Percentiles rank a stretch among this genome's conserved stretches.
These are phyloP conservation scores for Capronia epimyces DNA, from an alignment of 2,329 filamentous ascomycete species.

Conservation along the genomic window DNA sequence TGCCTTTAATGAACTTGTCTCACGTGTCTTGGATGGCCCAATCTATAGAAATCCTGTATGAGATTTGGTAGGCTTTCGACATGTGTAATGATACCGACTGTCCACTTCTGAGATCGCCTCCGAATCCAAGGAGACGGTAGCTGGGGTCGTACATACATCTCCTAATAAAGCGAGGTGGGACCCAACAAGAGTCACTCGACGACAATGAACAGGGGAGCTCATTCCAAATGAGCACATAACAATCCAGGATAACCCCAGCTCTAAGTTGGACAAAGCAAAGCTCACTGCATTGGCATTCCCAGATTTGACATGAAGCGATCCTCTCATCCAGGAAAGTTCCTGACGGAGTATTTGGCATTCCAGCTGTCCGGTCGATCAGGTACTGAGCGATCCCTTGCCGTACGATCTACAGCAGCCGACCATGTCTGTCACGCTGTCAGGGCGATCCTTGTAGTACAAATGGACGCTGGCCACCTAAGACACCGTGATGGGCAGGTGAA, in stretches of 20 bases:
- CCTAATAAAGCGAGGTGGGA: no score
- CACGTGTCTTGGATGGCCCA: no score
- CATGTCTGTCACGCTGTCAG: not conserved
- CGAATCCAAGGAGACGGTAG: no score
- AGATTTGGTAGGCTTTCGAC: no score
- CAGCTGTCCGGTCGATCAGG: slow-evolving; percentile 8
- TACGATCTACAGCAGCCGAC: not conserved
- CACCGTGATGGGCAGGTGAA: not conserved
- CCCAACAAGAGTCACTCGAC: no score
- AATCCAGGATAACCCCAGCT: not conserved
- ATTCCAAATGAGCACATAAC: not conserved
- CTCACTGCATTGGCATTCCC: not conserved
- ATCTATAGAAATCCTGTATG: no score
- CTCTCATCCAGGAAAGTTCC: not conserved
- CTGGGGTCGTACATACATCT: no score
- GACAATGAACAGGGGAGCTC: not conserved
- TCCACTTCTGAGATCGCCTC: no score
- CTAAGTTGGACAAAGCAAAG: not conserved
- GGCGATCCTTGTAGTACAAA: slow-evolving; percentile 1
- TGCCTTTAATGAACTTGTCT: no score
- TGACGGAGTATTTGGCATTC: not conserved
- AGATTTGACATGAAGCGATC: not conserved
- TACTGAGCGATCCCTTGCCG: not conserved
- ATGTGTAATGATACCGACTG: no score
- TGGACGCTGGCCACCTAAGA: slow-evolving; percentile 1